A percentile compares a stretch with the other conserved stretches of the same genome.
These are phyloP conservation scores for Drechslerella coelobrocha DNA, from an alignment of 2,329 filamentous ascomycete species.

Conservation along the genomic window DNA sequence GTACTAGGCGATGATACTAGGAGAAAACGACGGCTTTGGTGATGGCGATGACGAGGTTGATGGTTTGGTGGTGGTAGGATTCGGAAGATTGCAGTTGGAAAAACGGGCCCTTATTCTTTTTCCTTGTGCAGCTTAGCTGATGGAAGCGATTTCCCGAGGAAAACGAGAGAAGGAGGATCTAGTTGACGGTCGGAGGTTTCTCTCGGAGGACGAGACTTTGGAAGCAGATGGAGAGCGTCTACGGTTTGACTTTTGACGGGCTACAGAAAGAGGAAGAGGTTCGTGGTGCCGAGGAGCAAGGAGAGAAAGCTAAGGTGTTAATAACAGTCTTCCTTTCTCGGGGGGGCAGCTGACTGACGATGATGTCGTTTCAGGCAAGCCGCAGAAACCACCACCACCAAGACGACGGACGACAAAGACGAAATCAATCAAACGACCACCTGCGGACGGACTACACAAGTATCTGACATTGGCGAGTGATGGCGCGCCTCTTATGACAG, in stretches of 20 bases:
- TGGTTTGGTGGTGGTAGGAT: constrained; percentile 16
- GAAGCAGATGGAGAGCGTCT: too few species aligned
- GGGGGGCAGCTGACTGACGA: not conserved
- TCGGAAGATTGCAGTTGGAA: constrained; percentile 39
- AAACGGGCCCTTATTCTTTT: not conserved
- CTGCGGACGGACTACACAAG: too few species aligned
- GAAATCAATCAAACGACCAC: not conserved
- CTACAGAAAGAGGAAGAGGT: not conserved
- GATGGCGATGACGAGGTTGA: constrained; percentile 9
- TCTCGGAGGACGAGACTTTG: too few species aligned
- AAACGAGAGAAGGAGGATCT: not conserved
- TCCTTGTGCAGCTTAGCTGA: not conserved
- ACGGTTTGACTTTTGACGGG: too few species aligned
- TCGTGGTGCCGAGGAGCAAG: not conserved
- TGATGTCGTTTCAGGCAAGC: constrained; percentile 1
- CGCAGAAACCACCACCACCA: not conserved
- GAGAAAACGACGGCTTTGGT: constrained; percentile 5
- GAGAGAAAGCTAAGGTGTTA: constrained; percentile 2
- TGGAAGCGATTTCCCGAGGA: not conserved
- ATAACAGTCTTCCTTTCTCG: not conserved
- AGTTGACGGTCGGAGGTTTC: not conserved
- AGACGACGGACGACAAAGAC: not conserved
- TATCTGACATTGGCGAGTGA: constrained; percentile 1
- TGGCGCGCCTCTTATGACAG: not conserved
- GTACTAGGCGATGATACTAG: not conserved